Evolutionary conservation across 805 yeast species (phyloP).

Genomic region (Yarrowia porcina): DNA sequence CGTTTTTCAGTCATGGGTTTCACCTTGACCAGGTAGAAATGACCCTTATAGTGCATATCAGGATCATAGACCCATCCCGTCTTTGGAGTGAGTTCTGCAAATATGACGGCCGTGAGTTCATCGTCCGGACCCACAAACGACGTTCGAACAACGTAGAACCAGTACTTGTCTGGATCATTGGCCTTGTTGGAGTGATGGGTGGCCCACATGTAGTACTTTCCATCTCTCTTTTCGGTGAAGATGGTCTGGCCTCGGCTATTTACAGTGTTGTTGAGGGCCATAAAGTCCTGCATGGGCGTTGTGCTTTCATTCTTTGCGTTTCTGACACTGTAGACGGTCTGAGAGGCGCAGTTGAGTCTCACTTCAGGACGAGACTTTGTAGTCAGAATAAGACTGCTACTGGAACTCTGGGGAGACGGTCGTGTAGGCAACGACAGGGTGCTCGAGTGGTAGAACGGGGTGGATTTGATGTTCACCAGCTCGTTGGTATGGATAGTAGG

Average conservation of each 20-base stretch:
- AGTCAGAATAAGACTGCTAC: not conserved
- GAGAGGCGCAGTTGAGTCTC: not conserved
- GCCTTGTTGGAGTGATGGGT: not conserved
- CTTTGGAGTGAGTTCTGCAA: conserved; percentile 4
- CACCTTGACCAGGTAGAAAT: not conserved
- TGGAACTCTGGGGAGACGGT: not conserved
- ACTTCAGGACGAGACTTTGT: not conserved
- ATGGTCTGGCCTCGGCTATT: conserved; percentile 11
- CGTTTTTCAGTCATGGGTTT: not conserved
- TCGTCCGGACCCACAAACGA: not conserved
- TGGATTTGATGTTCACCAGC: not conserved
- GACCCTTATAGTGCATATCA: conserved; percentile 7
- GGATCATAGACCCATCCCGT: conserved; percentile 7
- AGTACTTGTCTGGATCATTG: conserved; percentile 6
- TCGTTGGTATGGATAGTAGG: not conserved
- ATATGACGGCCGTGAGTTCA: not conserved
- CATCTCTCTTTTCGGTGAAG: not conserved
- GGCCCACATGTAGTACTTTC: conserved; percentile 1
- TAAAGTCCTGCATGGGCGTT: not conserved
- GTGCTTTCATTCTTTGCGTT: not conserved
- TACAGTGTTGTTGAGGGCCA: conserved; percentile 17
- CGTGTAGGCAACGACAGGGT: not conserved
- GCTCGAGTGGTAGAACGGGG: conserved; percentile 1
- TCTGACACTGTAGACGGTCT: not conserved
- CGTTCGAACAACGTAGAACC: conserved; percentile 3